Evolutionary conservation across 768 basidiomycete genomes (phyloP).

Genomic region (Agaricus bisporus): DNA sequence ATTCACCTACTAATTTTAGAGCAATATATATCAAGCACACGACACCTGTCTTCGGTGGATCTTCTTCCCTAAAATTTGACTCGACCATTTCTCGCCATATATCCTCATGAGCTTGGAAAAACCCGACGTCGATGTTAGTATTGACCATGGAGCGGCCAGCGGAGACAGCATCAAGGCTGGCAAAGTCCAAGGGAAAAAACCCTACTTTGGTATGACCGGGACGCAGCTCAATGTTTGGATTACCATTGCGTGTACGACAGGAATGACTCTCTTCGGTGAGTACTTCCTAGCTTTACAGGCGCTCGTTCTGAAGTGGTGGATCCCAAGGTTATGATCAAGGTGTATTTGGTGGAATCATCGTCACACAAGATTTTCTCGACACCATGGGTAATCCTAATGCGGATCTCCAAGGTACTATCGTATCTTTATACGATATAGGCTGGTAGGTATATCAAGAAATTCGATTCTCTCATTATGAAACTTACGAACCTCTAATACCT

Average conservation of each 20-base stretch:
- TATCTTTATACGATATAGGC: constrained; percentile 44
- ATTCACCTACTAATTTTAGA: too few relatives aligned
- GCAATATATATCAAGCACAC: too few relatives aligned
- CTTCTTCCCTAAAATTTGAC: too few relatives aligned
- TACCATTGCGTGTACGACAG: constrained; percentile 45
- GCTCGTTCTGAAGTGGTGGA: too few relatives aligned
- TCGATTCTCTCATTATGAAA: neutral
- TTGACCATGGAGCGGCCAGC: too few relatives aligned
- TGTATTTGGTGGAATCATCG: constrained; percentile 48
- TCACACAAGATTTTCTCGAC: constrained; percentile 38
- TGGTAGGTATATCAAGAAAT: constrained; percentile 23
- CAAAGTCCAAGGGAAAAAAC: constrained; percentile 12
- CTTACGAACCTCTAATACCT: neutral
- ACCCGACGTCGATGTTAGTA: too few relatives aligned
- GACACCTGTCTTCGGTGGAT: too few relatives aligned
- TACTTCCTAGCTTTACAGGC: neutral
- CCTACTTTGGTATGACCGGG: constrained; percentile 41
- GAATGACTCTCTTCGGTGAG: constrained; percentile 46
- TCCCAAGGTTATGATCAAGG: constrained; percentile 42
- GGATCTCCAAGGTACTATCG: constrained; percentile 40
- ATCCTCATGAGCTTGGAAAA: too few relatives aligned
- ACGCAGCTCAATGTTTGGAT: constrained; percentile 39
- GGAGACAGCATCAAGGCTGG: too few relatives aligned
- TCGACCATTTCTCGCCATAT: too few relatives aligned
- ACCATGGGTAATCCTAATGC: constrained; percentile 42